Percentiles rank a stretch among this genome's conserved stretches.
phyloP scores from a whole-genome alignment of 2,329 filamentous ascomycete species.

The Diaporthe sp. region DNA sequence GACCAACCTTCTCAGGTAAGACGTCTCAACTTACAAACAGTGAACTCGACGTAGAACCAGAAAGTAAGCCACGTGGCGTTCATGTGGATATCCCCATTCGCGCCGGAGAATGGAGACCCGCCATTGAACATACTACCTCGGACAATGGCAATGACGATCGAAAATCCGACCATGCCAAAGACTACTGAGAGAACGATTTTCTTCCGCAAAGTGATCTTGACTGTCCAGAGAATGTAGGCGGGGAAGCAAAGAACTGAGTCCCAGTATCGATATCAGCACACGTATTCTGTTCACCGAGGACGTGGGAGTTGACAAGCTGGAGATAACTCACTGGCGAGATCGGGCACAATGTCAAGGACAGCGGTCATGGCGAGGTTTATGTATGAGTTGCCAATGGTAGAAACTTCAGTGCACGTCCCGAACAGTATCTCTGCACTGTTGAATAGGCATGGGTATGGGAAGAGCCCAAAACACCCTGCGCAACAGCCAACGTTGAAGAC shows the following conservation, averaged over 20 bases:
- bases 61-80: conserved; percentile 42
- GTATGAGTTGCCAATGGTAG: no score
- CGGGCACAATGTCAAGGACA: no score
- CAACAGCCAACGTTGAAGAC: conserved; percentile 36
- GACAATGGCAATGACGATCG: conserved; percentile 43
- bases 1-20: neutral
- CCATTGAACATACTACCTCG: conserved; percentile 42
- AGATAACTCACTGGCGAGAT: no score
- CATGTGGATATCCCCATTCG: neutral
- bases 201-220: conserved; percentile 39
- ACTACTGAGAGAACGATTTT: conserved; percentile 41
- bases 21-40: conserved; percentile 29
- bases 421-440: conserved; percentile 35
- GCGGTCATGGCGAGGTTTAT: no score
- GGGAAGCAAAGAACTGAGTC: conserved; percentile 43
- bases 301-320: no score
- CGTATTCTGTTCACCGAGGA: neutral
- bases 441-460: conserved; percentile 41
- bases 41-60: conserved; percentile 44
- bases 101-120: conserved; percentile 29
- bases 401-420: neutral
- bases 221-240: conserved; percentile 42
- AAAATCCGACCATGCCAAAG: conserved; percentile 42
- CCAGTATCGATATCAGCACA: neutral
- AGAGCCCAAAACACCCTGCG: conserved; percentile 34